Percentiles rank a stretch among this genome's conserved stretches.
These are phyloP conservation scores for Leptodontidium sp. DNA, from an alignment of 2,329 filamentous ascomycete species.

Conservation along the genomic window DNA sequence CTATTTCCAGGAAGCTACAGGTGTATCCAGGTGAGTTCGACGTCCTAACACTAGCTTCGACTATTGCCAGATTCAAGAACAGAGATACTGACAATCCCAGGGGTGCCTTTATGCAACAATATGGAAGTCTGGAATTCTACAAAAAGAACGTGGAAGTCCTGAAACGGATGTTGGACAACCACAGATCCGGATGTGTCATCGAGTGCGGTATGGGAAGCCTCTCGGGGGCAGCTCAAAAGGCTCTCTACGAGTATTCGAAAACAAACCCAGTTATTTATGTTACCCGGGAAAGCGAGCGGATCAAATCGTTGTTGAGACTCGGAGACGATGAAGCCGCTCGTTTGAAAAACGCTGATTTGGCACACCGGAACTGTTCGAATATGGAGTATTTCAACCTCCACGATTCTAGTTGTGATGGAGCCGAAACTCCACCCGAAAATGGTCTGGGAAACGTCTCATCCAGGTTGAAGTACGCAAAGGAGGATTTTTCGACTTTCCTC, in stretches of 20 bases:
- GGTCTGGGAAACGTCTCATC: conserved; percentile 56
- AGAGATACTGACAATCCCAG: conserved; percentile 51
- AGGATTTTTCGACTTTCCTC: conserved; percentile 67
- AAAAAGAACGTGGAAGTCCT: conserved; percentile 69
- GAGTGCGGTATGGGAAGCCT: conserved; percentile 72
- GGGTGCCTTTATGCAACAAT: conserved; percentile 67
- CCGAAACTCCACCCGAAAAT: conserved; percentile 51
- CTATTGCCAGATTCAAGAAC: not conserved
- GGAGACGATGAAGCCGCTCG: conserved; percentile 53
- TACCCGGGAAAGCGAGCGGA: conserved; percentile 68
- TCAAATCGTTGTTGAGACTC: conserved; percentile 58
- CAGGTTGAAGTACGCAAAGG: conserved; percentile 60
- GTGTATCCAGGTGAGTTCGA: conserved; percentile 49
- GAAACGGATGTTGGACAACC: conserved; percentile 63
- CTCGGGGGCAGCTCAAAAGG: conserved; percentile 51
- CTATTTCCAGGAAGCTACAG: conserved; percentile 70
- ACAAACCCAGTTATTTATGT: conserved; percentile 77
- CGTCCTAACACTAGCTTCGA: too few species aligned
- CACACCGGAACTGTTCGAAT: conserved; percentile 62
- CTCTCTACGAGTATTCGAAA: conserved; percentile 67
- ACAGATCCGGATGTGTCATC: conserved; percentile 70
- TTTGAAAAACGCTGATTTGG: conserved; percentile 53
- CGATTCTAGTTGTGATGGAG: conserved; percentile 50
- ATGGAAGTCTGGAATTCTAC: conserved; percentile 70
- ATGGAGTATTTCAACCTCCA: conserved; percentile 71